A percentile compares a stretch with the other conserved stretches of the same genome.
These are phyloP conservation scores for Citrus trifoliata DNA, from an alignment of 345 rosid species.

Conservation along the genomic window DNA sequence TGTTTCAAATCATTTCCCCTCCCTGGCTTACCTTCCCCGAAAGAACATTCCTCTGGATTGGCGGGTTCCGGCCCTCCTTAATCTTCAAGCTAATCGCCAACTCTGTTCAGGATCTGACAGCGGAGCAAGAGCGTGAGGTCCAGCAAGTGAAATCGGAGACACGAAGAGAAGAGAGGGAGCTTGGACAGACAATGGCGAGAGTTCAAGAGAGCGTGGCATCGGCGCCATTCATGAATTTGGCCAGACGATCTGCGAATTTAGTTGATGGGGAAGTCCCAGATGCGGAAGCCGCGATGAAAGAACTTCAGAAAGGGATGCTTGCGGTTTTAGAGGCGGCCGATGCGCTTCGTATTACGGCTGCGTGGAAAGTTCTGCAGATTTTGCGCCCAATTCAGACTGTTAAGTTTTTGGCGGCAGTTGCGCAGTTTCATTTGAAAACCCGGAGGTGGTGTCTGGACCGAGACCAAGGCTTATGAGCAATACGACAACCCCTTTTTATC, in stretches of 20 bases:
- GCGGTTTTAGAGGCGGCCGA: conserved; percentile 28
- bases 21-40: conserved; percentile 45
- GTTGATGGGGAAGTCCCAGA: conserved; percentile 14
- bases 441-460: conserved; percentile 20
- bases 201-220: conserved; percentile 43
- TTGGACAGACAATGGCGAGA: conserved; percentile 33
- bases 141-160: conserved; percentile 23
- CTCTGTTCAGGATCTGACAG: conserved; percentile 17
- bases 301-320: conserved; percentile 18
- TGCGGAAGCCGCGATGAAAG: conserved; percentile 23
- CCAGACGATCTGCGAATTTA: conserved; percentile 12
- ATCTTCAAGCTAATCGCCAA: conserved; percentile 24
- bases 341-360: conserved; percentile 18
- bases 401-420: conserved; percentile 27
- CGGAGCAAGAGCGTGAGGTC: conserved; percentile 22
- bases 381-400: conserved; percentile 29
- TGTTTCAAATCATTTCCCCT: conserved; percentile 30
- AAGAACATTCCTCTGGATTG: conserved; percentile 33
- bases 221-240: conserved; percentile 16
- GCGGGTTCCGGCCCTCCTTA: conserved; percentile 36
- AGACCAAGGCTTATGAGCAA: not conserved
- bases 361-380: conserved; percentile 18
- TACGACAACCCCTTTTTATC: too few relatives aligned
- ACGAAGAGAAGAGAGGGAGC: conserved; percentile 27
- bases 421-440: conserved; percentile 25